Evolutionary conservation across 2,329 filamentous ascomycete species (phyloP).

Genomic region (Leptographium lundbergii): DNA sequence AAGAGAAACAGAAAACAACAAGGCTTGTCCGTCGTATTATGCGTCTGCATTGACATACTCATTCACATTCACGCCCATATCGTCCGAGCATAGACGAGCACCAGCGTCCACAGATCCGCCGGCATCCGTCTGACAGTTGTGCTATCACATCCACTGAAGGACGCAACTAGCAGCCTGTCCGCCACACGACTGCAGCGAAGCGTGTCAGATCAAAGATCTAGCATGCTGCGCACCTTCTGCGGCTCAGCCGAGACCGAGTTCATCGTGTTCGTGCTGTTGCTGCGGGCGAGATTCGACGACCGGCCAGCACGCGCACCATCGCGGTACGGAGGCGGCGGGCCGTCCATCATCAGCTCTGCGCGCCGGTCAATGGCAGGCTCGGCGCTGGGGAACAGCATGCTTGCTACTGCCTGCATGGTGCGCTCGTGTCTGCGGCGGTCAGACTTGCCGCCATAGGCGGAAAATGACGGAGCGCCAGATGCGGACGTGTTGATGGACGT

Average conservation of each 20-base stretch:
- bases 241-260: conserved; percentile 33
- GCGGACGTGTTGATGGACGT: conserved; percentile 14
- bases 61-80: not conserved
- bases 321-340: conserved; percentile 27
- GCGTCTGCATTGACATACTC: not conserved
- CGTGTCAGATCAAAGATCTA: conserved; percentile 32
- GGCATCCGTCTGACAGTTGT: not conserved
- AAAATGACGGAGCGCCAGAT: conserved; percentile 15
- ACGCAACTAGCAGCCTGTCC: no score
- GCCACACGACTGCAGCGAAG: no score
- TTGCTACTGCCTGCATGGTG: conserved; percentile 28
- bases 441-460: conserved; percentile 27
- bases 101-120: not conserved
- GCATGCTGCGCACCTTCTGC: conserved; percentile 45
- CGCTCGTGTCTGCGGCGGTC: conserved; percentile 32
- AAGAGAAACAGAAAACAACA: not conserved
- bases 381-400: conserved; percentile 35
- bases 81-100: not conserved
- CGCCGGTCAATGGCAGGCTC: conserved; percentile 20
- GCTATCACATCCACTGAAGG: no score
- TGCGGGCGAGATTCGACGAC: conserved; percentile 24
- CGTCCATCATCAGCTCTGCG: conserved; percentile 29
- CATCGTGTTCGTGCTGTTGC: conserved; percentile 32
- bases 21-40: not conserved
- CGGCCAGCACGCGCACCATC: conserved; percentile 10